These are phyloP conservation scores for Fusarium equiseti DNA, from an alignment of 2,329 filamentous ascomycete genomes.

Conservation along the genomic window DNA sequence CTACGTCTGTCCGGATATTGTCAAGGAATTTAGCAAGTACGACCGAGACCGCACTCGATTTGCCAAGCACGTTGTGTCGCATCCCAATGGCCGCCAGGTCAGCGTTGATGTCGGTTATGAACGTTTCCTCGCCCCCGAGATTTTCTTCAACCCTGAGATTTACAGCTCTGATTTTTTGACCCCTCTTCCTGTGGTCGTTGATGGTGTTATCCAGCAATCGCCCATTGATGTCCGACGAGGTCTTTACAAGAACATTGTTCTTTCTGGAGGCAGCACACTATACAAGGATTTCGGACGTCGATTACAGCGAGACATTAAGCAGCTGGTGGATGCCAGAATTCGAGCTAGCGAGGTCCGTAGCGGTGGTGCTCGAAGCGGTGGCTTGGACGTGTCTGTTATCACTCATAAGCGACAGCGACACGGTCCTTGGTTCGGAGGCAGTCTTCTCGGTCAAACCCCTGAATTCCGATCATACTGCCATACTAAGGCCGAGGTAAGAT, in stretches of 20 bases:
- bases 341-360: conserved; percentile 91
- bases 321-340: conserved; percentile 93
- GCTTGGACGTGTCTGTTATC: conserved; percentile 96
- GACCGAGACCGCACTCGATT: conserved; percentile 94
- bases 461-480: conserved; percentile 99
- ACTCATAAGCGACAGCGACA: conserved; percentile 97
- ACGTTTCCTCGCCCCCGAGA: conserved; percentile 96
- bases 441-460: conserved; percentile 93
- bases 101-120: conserved; percentile 96
- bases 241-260: conserved; percentile 99
- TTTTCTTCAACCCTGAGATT: conserved; percentile 99
- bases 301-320: conserved; percentile 96
- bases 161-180: conserved; percentile 99
- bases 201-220: conserved; percentile 96
- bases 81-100: conserved; percentile 86
- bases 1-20: conserved; percentile 98
- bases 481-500: conserved; percentile 79
- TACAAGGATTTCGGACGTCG: conserved; percentile 99
- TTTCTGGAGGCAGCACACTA: conserved; percentile 95
- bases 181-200: conserved; percentile 91
- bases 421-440: conserved; percentile 98
- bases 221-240: conserved; percentile 97
- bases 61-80: conserved; percentile 86
- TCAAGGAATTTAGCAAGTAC: conserved; percentile 96
- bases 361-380: conserved; percentile 91